Evolutionary conservation across 306 rosid genomes (phyloP).

Genomic region (Morella rubra): DNA sequence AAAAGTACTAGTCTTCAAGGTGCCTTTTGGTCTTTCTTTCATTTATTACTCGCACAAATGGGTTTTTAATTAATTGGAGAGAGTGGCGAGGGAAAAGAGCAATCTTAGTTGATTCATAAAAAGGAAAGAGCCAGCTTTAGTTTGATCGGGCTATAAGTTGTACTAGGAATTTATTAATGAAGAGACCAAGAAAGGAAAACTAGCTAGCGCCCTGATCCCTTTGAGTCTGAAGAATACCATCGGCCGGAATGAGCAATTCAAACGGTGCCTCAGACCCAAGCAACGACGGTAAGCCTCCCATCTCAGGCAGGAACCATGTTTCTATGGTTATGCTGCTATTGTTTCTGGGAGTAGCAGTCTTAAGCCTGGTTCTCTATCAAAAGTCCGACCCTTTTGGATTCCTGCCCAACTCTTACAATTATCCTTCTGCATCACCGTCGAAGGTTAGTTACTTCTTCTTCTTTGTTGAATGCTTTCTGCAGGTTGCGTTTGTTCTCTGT

Average conservation of each 20-base stretch:
- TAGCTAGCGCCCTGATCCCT: too few relatives aligned
- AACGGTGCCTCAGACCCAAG: not conserved
- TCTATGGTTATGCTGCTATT: constrained; percentile 1
- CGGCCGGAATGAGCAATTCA: constrained; percentile 31
- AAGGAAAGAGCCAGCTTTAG: too few relatives aligned
- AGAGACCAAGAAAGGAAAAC: too few relatives aligned
- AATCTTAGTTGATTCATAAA: too few relatives aligned
- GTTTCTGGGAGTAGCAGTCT: constrained; percentile 34
- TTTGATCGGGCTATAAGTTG: too few relatives aligned
- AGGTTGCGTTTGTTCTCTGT: not conserved
- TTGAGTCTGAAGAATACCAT: too few relatives aligned
- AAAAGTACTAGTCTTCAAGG: too few relatives aligned
- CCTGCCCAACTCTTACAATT: constrained; percentile 26
- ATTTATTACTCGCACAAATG: too few relatives aligned
- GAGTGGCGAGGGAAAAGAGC: too few relatives aligned
- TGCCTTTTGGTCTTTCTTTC: too few relatives aligned
- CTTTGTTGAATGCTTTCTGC: not conserved
- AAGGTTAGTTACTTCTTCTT: constrained; percentile 3
- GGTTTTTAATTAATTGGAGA: too few relatives aligned
- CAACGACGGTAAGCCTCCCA: constrained; percentile 10
- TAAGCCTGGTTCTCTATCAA: constrained; percentile 33
- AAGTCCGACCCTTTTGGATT: constrained; percentile 38
- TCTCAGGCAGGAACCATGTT: constrained; percentile 19
- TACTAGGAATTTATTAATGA: too few relatives aligned
- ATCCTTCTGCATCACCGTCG: constrained; percentile 17